phyloP scores from a whole-genome alignment of 2,329 filamentous ascomycete genomes.

The Fusarium domesticum region DNA sequence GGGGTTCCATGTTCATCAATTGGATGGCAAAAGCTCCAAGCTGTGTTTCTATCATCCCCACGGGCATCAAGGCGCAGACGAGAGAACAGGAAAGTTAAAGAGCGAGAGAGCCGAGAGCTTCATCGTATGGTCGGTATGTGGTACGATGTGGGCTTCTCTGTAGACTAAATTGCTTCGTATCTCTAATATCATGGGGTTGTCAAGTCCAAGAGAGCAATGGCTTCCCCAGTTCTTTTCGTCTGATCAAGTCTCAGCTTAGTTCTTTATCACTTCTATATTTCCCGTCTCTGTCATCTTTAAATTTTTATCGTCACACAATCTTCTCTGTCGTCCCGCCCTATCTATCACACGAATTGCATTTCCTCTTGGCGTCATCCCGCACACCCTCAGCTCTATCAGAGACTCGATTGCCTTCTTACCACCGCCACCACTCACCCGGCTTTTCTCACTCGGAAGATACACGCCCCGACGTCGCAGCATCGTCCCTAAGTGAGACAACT shows the following conservation, averaged over 20 bases:
- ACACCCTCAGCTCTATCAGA: neutral
- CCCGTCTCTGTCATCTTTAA: neutral
- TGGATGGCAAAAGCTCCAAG: slow-evolving; percentile 16
- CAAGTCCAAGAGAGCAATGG: neutral
- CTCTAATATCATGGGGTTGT: neutral
- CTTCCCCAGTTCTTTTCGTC: neutral
- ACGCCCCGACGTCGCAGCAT: slow-evolving; percentile 2
- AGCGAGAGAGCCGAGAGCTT: too few relatives aligned
- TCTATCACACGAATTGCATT: too few relatives aligned
- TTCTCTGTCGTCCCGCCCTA: too few relatives aligned
- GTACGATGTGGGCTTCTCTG: neutral
- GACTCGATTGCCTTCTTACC: neutral
- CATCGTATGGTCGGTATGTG: too few relatives aligned
- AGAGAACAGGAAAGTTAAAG: too few relatives aligned
- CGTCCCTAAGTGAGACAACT: neutral
- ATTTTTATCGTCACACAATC: too few relatives aligned
- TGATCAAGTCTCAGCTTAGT: neutral
- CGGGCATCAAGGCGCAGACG: too few relatives aligned
- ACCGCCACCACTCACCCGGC: neutral
- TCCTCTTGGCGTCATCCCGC: too few relatives aligned
- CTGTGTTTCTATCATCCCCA: neutral
- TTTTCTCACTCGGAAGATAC: neutral
- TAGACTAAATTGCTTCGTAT: neutral
- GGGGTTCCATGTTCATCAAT: slow-evolving; percentile 19
- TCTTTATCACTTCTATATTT: neutral